phyloP scores from a whole-genome alignment of 73 alveolate species.

The Stentor roeselii region DNA sequence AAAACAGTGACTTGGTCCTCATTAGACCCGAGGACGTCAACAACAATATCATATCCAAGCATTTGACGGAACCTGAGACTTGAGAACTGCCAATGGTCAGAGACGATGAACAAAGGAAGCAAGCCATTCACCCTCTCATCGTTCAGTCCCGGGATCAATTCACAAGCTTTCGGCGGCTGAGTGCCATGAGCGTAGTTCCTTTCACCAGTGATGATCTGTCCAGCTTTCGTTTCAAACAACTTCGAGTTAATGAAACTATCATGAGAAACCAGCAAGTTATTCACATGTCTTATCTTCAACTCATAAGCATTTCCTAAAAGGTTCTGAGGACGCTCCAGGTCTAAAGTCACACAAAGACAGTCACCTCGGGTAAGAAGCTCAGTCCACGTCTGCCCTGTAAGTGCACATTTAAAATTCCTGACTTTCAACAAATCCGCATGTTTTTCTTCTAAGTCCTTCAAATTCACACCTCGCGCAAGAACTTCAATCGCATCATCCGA shows the following conservation, averaged over 20 bases:
- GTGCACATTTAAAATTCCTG: background rate
- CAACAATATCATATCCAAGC: background rate
- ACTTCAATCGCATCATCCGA: background rate
- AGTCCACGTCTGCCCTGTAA: background rate
- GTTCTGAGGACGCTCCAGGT: slow-evolving; percentile 14
- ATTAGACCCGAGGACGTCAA: slow-evolving; percentile 11
- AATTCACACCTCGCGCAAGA: background rate
- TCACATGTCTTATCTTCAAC: background rate
- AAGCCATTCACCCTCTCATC: slow-evolving; percentile 4
- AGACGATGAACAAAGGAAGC: background rate
- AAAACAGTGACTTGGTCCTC: background rate
- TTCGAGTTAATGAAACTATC: slow-evolving; percentile 6
- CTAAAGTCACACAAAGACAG: background rate
- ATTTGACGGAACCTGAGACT: background rate
- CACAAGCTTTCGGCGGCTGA: background rate
- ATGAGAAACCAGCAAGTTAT: background rate
- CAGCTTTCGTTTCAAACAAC: slow-evolving; percentile 19
- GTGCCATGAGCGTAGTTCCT: slow-evolving; percentile 24
- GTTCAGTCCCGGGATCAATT: background rate
- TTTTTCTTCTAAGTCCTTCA: background rate
- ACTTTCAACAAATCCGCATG: background rate
- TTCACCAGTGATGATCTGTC: background rate
- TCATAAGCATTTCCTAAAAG: background rate
- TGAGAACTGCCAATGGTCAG: slow-evolving; percentile 9
- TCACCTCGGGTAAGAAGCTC: background rate